Conservation (phyloP, 148 eudicot species). For the Chenopodium suecicum region DNA sequence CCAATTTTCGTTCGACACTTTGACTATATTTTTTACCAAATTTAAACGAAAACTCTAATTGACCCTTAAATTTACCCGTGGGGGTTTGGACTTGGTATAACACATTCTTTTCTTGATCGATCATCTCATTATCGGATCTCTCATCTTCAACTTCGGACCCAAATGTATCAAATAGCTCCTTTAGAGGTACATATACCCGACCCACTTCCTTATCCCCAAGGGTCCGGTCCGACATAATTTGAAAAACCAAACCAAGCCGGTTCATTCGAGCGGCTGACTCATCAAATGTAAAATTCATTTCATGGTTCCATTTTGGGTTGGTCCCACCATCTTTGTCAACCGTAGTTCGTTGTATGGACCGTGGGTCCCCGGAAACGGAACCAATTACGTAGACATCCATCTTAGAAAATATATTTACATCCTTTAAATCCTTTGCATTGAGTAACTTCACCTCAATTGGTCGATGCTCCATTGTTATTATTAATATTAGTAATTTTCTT, state of each 20-base stretch:
- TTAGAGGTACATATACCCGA: constrained; percentile 51
- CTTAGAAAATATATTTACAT: constrained; percentile 49
- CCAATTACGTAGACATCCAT: constrained; percentile 69
- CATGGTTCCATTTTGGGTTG: constrained; percentile 54
- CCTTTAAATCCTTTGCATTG: constrained; percentile 51
- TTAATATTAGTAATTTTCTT: background rate
- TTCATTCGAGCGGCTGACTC: constrained; percentile 40
- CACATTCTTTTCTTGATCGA: constrained; percentile 18
- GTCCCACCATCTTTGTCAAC: constrained; percentile 52
- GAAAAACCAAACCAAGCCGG: constrained; percentile 41
- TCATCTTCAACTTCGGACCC: constrained; percentile 2
- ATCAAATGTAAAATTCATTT: constrained; percentile 47
- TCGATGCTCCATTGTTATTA: constrained; percentile 48
- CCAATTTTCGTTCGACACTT: constrained; percentile 13
- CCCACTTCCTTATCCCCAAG: constrained; percentile 65
- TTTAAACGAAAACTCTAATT: constrained; percentile 41
- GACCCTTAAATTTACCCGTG: constrained; percentile 44
- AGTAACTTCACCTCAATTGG: constrained; percentile 54
- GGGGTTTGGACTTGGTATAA: constrained; percentile 37
- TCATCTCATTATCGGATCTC: background rate
- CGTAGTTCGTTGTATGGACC: constrained; percentile 36
- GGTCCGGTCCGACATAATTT: constrained; percentile 46
- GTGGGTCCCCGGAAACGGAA: constrained; percentile 45
- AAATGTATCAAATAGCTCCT: constrained; percentile 37
- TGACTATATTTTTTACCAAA: constrained; percentile 47